Base-by-base conservation (phyloP, 225 moss, liverwort and hornwort species). In the Neckera pumila region DNA sequence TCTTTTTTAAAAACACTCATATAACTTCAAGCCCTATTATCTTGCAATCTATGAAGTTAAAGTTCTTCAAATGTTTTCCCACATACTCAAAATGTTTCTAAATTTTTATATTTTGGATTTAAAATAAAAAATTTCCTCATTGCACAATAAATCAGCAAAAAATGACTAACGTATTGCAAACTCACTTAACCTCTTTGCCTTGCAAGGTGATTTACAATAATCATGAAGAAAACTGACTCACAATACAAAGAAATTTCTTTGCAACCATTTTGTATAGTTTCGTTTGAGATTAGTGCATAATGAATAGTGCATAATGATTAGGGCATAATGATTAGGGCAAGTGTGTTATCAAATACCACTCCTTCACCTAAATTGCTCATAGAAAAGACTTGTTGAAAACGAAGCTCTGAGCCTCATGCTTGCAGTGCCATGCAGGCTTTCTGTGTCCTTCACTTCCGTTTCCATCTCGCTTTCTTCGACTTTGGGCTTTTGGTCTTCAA, bases 81-180 rank as follows among this genome's bases (percentile, higher is more conserved):
- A 65, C 11, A 19, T 36, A 19, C 36, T 65, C 5, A 11, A 5
- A 20, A 66, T 36, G 11, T 17, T 66, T 36, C 1, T 20, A 66
- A 20, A 2, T 11, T 66, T 66, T 36, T 1, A 0, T 0, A 0
- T 1, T 33, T 63, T 64, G 33, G 5, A 33, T 17, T 30, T 62
- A 19, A 65, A 20, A 11, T 10, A 36, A 66, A 66, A 36, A 18
- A 5, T 5, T 36, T 63, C 31, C 20, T 19, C 36, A 36, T 20
- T 36, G 6, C 19, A 19, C 11, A 66, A 66, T 6, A 36, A 20
- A 36, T 36, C 36, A 66, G 36, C 10, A 65, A 34, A 65, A 65
- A 34, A 65, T 36, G 36, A 36, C 9, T 15, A 65, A 1, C 18
- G 3, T 10, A 34, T 5, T 18, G 10, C 34, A 10, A 65, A 34